These are phyloP conservation scores for Leptodermis oblonga DNA, from an alignment of 257 asterid genomes.

Conservation along the genomic window DNA sequence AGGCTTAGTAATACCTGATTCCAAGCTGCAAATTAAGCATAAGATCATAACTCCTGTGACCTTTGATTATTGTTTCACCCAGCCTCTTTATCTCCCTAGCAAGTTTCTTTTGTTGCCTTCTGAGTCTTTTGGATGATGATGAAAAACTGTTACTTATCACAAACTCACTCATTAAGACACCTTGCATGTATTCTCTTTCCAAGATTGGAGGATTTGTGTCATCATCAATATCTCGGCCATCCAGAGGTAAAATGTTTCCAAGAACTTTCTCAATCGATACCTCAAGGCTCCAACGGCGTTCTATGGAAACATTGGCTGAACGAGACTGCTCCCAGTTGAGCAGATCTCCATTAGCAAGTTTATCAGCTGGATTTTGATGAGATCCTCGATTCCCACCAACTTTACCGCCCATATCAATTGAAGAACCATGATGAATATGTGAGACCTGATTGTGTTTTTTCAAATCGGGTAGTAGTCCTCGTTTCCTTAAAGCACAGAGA, in stretches of 20 bases:
- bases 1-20: constrained; percentile 56
- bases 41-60: constrained; percentile 96
- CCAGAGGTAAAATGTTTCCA: constrained; percentile 54
- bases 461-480: constrained; percentile 80
- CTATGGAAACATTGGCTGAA: constrained; percentile 50
- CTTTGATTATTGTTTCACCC: constrained; percentile 90
- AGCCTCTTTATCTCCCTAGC: constrained; percentile 74
- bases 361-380: constrained; percentile 36
- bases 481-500: constrained; percentile 75
- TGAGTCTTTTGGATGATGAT: constrained; percentile 59
- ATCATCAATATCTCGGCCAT: constrained; percentile 44
- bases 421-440: constrained; percentile 51
- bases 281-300: constrained; percentile 94
- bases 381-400: constrained; percentile 45
- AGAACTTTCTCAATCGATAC: constrained; percentile 79
- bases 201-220: constrained; percentile 54
- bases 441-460: constrained; percentile 75
- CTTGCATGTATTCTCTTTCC: constrained; percentile 98
- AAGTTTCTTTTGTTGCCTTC: constrained; percentile 65
- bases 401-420: constrained; percentile 57
- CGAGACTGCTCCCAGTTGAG: constrained; percentile 59
- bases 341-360: constrained; percentile 45
- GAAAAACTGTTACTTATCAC: constrained; percentile 69
- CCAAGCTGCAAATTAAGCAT: constrained; percentile 98
- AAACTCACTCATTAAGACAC: constrained; percentile 81